Percentiles rank a stretch among this genome's conserved stretches.
phyloP scores from a whole-genome alignment of 192 early-diverging fungal genomes.

The Coemansia aciculifera region DNA sequence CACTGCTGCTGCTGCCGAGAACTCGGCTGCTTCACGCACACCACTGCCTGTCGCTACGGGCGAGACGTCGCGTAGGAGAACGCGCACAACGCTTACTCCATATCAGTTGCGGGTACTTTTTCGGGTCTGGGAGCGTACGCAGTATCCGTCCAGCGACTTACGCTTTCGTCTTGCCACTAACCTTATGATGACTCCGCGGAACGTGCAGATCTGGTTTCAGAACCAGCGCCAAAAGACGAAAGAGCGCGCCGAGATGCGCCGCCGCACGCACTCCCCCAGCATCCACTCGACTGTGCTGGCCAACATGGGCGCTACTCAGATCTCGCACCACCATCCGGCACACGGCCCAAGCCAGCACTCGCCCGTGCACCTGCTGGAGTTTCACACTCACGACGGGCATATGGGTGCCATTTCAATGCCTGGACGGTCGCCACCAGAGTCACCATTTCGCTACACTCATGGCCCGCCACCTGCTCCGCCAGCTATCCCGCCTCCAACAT shows the following conservation, averaged over 20 bases:
- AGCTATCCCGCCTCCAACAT: conserved; percentile 26
- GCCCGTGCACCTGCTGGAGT: conserved; percentile 7
- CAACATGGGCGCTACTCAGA: conserved; percentile 8
- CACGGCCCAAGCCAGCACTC: conserved; percentile 12
- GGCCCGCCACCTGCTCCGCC: conserved; percentile 46
- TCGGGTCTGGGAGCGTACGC: conserved; percentile 64
- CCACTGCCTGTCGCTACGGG: conserved; percentile 11
- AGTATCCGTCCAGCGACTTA: conserved; percentile 73
- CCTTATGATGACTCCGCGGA: conserved; percentile 78
- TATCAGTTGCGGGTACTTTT: conserved; percentile 61
- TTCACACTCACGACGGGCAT: conserved; percentile 13
- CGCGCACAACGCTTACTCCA: conserved; percentile 61
- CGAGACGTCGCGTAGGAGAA: conserved; percentile 44
- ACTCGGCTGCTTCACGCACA: conserved; percentile 12
- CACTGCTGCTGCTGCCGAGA: conserved; percentile 8
- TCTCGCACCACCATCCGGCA: conserved; percentile 4
- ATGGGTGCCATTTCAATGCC: conserved; percentile 24
- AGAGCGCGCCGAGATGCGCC: conserved; percentile 56
- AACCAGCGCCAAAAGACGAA: conserved; percentile 79
- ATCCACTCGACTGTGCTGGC: conserved; percentile 12
- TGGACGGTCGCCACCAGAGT: conserved; percentile 42
- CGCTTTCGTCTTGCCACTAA: conserved; percentile 69
- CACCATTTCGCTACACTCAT: conserved; percentile 48
- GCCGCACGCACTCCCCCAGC: conserved; percentile 51
- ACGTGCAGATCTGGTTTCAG: conserved; percentile 93